Conservation (phyloP, 2,329 filamentous ascomycete species). For the Fusarium albosuccineum region DNA sequence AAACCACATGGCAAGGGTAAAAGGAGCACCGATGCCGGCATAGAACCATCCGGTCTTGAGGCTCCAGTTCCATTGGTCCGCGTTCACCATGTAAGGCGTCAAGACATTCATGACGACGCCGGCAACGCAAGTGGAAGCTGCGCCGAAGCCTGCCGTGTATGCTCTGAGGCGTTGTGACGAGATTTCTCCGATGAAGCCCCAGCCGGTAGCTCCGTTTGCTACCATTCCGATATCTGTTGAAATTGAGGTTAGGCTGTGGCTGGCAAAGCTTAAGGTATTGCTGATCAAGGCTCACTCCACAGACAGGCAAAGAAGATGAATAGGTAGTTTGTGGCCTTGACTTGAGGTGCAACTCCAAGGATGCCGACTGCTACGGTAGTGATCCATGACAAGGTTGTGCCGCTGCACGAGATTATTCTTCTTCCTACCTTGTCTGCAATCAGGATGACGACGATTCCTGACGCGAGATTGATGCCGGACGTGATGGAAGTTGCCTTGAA, state of each 20-base stretch:
- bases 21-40: slow-evolving; percentile 12
- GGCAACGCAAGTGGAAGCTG: slow-evolving; percentile 44
- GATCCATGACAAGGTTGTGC: slow-evolving; percentile 24
- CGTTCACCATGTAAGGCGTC: slow-evolving; percentile 50
- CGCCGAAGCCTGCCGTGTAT: slow-evolving; percentile 49
- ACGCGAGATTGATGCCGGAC: slow-evolving; percentile 34
- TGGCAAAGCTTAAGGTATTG: neutral
- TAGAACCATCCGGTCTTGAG: slow-evolving; percentile 51
- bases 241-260: neutral
- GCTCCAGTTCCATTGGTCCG: slow-evolving; percentile 48
- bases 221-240: slow-evolving; percentile 19
- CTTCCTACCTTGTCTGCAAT: slow-evolving; percentile 24
- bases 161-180: slow-evolving; percentile 52
- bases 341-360: slow-evolving; percentile 19
- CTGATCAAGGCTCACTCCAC: slow-evolving; percentile 16
- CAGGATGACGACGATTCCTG: slow-evolving; percentile 25
- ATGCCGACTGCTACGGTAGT: slow-evolving; percentile 26
- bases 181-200: slow-evolving; percentile 52
- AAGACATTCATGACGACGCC: slow-evolving; percentile 43
- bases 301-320: slow-evolving; percentile 27
- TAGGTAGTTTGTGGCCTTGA: slow-evolving; percentile 19
- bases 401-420: slow-evolving; percentile 23
- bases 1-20: neutral
- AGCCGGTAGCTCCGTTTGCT: slow-evolving; percentile 38
- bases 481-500: slow-evolving; percentile 42